Evolutionary conservation across 352 stramenopile genomes (phyloP).

Genomic region (Phytophthora rubi): DNA sequence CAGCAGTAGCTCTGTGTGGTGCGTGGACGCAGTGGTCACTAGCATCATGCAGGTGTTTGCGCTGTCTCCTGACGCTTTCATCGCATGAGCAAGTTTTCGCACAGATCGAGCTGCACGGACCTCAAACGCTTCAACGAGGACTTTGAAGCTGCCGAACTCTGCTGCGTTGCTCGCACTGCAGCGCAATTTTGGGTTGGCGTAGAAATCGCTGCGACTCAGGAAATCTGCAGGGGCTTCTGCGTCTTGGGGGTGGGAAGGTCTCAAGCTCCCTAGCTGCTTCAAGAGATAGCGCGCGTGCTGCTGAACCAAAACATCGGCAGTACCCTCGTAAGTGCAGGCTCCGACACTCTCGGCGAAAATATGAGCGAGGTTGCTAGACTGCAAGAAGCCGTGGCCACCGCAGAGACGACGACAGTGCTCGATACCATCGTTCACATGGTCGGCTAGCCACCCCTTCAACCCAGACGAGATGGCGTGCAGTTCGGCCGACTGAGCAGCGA

Average conservation of each 20-base stretch:
- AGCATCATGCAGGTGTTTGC: slow-evolving; percentile 53
- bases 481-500: slow-evolving; percentile 10
- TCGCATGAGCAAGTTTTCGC: slow-evolving; percentile 40
- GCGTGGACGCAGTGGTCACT: slow-evolving; percentile 49
- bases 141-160: slow-evolving; percentile 41
- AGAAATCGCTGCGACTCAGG: slow-evolving; percentile 34
- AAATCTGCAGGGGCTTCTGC: slow-evolving; percentile 29
- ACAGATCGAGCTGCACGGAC: slow-evolving; percentile 40
- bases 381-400: slow-evolving; percentile 20
- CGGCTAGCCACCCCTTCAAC: slow-evolving; percentile 25
- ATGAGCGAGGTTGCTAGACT: slow-evolving; percentile 21
- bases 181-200: slow-evolving; percentile 38
- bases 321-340: slow-evolving; percentile 51
- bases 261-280: slow-evolving; percentile 29
- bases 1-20: slow-evolving; percentile 51
- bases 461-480: slow-evolving; percentile 24
- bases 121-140: slow-evolving; percentile 47
- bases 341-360: slow-evolving; percentile 45
- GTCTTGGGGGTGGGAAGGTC: not conserved
- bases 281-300: slow-evolving; percentile 52
- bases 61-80: slow-evolving; percentile 44
- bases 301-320: slow-evolving; percentile 56
- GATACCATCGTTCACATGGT: slow-evolving; percentile 26
- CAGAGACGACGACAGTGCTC: slow-evolving; percentile 24
- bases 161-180: slow-evolving; percentile 33